Evolutionary conservation across 768 basidiomycete genomes (phyloP), one percentile per base, ranked within the genome.

Genomic region (Podaxis sp.): DNA sequence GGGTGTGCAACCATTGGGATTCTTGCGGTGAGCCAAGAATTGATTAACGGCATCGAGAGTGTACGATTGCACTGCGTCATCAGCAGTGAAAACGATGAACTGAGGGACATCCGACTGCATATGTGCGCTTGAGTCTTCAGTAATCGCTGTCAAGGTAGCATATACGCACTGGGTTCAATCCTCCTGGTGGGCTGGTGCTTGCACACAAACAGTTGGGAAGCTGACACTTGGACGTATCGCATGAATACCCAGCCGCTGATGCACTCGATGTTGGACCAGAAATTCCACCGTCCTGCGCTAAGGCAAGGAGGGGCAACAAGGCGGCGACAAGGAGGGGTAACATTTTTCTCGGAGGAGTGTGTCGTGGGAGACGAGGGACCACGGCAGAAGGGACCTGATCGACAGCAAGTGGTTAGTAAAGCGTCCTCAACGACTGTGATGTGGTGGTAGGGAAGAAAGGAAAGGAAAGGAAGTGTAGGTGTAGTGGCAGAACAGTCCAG

Each of bases 21-120:
- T 90, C 68, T 82, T 80, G 51, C 90, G 85, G 1, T 88, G 83
- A 2, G 81, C 87, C 54, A 90, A 79, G 74, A 93, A 88, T 65
- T 87, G 84, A 69, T 91, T 89, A 64, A 91, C 77, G 4, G 89
- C 70, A 66, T 90, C 85, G 64, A 89, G 72, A 4, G 89, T 90
- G 73, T 91, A 93, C 1, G 83, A 83, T 71, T 91, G 89, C 28
- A 91, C 68, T 23, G 90, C 89, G 72, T 90, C 88, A 67, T 89
- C 87, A 35, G 89, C 89, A 52, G 86, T 89, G 76, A 86, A 89
- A 42, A 90, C 82, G 65, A 90, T 74, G 67, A 90, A 91, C 72
- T 81, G 77, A 2, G 88, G 87, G 21, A 82, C 80, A 9, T 87
- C 63, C 25, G 55, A 62, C 56, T 54, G 46, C n/a, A 58, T 5